These are phyloP conservation scores for Bryum argenteum DNA, from an alignment of 225 moss, liverwort and hornwort genomes.

Conservation along the genomic window DNA sequence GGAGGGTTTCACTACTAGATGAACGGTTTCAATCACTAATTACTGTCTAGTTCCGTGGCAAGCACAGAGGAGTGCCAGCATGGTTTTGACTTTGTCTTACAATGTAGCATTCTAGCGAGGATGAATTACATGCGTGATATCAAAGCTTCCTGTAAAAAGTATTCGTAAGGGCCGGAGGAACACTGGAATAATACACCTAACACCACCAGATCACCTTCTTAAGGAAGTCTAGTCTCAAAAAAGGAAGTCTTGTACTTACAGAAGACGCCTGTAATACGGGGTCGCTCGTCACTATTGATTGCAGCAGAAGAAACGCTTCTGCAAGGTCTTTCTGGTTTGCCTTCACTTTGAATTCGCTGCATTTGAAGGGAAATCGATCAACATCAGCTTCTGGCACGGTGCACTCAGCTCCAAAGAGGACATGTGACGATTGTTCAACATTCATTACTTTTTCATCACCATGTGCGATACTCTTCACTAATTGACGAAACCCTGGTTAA, in stretches of 20 bases:
- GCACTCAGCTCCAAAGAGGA: background rate
- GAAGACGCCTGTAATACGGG: slow-evolving; percentile 46
- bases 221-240: background rate
- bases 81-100: slow-evolving; percentile 10
- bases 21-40: slow-evolving; percentile 3
- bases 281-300: slow-evolving; percentile 53
- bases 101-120: background rate
- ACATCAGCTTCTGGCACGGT: slow-evolving; percentile 4
- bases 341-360: slow-evolving; percentile 52
- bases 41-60: slow-evolving; percentile 2
- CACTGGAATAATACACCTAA: background rate
- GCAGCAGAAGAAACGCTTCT: slow-evolving; percentile 54
- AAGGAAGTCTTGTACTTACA: slow-evolving; percentile 39
- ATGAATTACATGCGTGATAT: slow-evolving; percentile 8
- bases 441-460: background rate
- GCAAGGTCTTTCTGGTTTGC: slow-evolving; percentile 50
- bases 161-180: slow-evolving; percentile 8
- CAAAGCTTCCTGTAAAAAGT: background rate
- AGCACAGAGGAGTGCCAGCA: background rate
- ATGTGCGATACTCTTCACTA: background rate
- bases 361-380: background rate
- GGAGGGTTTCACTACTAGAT: slow-evolving; percentile 18
- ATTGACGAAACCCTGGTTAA: background rate
- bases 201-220: slow-evolving; percentile 6
- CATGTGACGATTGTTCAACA: background rate